These are phyloP conservation scores for Stygiomarasmius scandens DNA, from an alignment of 1,284 basidiomycete genomes.

Conservation along the genomic window DNA sequence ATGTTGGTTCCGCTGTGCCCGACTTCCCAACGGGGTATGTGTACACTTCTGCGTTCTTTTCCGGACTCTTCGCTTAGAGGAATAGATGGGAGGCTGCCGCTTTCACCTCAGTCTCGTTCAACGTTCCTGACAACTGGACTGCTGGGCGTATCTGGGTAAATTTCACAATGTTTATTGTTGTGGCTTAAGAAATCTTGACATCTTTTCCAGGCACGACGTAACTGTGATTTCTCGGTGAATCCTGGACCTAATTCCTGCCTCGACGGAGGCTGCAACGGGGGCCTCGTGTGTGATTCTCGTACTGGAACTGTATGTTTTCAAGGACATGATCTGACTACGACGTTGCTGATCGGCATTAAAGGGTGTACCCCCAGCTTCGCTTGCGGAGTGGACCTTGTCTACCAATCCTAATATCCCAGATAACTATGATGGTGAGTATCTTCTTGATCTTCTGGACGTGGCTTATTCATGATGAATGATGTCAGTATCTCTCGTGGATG, in stretches of 20 bases:
- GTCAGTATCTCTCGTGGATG: constrained; percentile 52
- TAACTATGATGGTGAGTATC: constrained; percentile 39
- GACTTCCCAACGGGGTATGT: constrained; percentile 38
- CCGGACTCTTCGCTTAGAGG: neutral
- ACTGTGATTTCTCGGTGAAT: constrained; percentile 47
- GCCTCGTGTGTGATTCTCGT: constrained; percentile 42
- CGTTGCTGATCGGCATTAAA: neutral
- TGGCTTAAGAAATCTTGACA: neutral
- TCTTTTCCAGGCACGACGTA: constrained; percentile 38
- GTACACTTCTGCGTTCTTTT: neutral
- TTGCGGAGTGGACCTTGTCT: constrained; percentile 57
- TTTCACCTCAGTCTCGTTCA: constrained; percentile 38
- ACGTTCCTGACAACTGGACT: constrained; percentile 50
- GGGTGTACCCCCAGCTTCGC: constrained; percentile 59
- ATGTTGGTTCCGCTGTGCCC: constrained; percentile 38
- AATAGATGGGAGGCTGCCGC: constrained; percentile 46
- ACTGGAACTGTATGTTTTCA: constrained; percentile 41
- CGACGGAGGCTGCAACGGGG: constrained; percentile 57
- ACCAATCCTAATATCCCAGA: constrained; percentile 33
- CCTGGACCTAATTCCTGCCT: constrained; percentile 53
- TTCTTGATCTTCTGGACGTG: neutral
- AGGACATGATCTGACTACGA: neutral
- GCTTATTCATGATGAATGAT: neutral
- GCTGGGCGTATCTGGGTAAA: constrained; percentile 49
- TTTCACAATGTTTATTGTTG: neutral